Base-by-base conservation (phyloP, 371 early-diverging fungal species). In the Syncephalastrum racemosum region DNA sequence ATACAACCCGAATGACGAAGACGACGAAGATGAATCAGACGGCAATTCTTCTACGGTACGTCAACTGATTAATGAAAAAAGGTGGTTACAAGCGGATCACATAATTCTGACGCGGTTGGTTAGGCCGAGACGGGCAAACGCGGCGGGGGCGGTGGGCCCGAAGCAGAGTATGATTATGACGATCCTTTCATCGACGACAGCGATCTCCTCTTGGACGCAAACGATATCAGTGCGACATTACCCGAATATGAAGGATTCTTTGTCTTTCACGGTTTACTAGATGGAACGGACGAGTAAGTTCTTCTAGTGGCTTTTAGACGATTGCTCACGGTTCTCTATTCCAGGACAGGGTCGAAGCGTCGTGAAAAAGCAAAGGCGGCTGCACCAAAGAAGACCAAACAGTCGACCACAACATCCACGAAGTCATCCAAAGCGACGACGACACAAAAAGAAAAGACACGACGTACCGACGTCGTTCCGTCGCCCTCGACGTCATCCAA, bases 141-240 rank as follows among this genome's bases (percentile, higher is more conserved):
- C n/a, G 23, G 49, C 19, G 39, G 39, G n/a, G 36, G 52, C 13
- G 40, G 36, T n/a, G 18, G 27, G 8, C 15, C 31, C 49, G 64
- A 44, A 12, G 63, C 62, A 25, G 63, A 70, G 4, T 79, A 79
- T 46, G 79, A 79, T 45, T 64, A 71, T 24, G 71, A 75, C 13
- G 79, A 79, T 65, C 75, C 75, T 10, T 79, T 79, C 46, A 79
- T 79, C 45, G 79, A 79, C 43, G 79, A 79, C 50, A 79, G 79
- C 41, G 79, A 79, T 16, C 63, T 73, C 65, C 62, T 75, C 56
- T 52, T 75, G 18, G 75, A 79, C 42, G 64, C 60, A 63, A 36
- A 14, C 42, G 60, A 68, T 4, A 56, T 31, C 36, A 31, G 36
- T 31, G 36, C 36, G 36, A 50, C 66, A 0, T 46, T 59, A 4